Evolutionary conservation across 192 early-diverging fungal species (phyloP), one percentile per base, ranked within the genome.

Genomic region (Umbelopsis sp.): DNA sequence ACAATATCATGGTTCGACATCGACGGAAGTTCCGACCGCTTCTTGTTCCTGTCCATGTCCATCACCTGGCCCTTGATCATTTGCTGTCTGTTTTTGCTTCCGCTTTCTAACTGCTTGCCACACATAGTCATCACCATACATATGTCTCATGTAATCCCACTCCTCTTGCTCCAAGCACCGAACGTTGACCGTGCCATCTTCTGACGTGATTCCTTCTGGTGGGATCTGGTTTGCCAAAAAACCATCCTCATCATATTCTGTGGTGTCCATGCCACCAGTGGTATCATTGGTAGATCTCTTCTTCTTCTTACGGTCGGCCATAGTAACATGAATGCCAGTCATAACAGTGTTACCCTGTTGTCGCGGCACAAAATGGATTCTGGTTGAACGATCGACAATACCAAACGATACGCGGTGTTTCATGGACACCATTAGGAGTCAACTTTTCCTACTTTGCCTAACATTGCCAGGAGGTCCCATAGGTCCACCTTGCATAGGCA

Each of bases 381-480:
- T 22, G 31, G 29, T 62, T 4, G 56, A 62, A 34, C 16, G 56
- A 62, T 62, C 56, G 14, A 62, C 56, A 62, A 62, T 62, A 62
- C 56, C 56, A 34, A 62, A 62, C 24, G 56, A 62, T 62, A 62
- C 56, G 10, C 56, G 26, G 17, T 62, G 56, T 36, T 62, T 7
- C 56, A 62, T 62, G 26, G 56, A 62, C 20, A 62, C 56, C 56
- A 62, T 62, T 62, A 62, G 25, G 56, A 62, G 56, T 62, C 56
- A 62, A 34, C 56, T 62, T 34, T 62, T 62, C 11, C 56, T 8
- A 62, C 56, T 62, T 34, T 31, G 26, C 31, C 56, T 29, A 11
- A 5, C 12, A 11, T 54, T 54, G 11, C 56, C 56, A 10, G 31
- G 56, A 62, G 56, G 29, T 1, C 38, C 38, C 16, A 62, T 26